phyloP scores from a whole-genome alignment of 2,329 filamentous ascomycete species.

The Botrytis cinerea region DNA sequence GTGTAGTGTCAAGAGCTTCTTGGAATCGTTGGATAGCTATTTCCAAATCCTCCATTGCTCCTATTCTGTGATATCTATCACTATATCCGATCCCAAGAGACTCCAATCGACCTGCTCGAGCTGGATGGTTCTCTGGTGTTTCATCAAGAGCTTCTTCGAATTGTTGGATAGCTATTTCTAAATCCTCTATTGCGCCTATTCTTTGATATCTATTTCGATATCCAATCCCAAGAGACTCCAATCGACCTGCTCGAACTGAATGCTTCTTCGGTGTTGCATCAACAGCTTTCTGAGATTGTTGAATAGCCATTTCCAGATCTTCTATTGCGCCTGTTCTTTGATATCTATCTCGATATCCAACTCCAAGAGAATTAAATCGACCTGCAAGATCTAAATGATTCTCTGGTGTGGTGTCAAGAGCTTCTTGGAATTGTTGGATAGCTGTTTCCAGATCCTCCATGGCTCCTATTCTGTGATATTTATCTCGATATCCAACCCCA shows the following conservation, averaged over 20 bases:
- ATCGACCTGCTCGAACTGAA: background rate
- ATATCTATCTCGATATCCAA: too few species aligned
- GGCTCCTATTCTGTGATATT: too few species aligned
- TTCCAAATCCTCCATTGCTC: background rate
- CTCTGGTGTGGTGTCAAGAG: too few species aligned
- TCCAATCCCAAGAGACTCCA: background rate
- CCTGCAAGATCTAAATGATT: too few species aligned
- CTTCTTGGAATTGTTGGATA: too few species aligned
- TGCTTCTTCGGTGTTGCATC: background rate
- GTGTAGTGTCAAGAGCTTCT: too few species aligned
- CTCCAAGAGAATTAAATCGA: too few species aligned
- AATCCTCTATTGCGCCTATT: background rate
- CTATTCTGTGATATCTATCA: background rate
- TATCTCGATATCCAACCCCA: too few species aligned
- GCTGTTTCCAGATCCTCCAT: too few species aligned
- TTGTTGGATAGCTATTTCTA: background rate
- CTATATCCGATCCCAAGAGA: background rate
- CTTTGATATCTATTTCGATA: background rate
- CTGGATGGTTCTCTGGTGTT: background rate
- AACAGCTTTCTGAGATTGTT: background rate
- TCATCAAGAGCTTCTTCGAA: background rate
- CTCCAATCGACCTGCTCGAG: too few species aligned
- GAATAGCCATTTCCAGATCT: background rate
- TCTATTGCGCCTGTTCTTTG: background rate
- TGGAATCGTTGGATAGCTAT: background rate